Evolutionary conservation across 768 basidiomycete genomes (phyloP).

Genomic region (Trametes gibbosa): DNA sequence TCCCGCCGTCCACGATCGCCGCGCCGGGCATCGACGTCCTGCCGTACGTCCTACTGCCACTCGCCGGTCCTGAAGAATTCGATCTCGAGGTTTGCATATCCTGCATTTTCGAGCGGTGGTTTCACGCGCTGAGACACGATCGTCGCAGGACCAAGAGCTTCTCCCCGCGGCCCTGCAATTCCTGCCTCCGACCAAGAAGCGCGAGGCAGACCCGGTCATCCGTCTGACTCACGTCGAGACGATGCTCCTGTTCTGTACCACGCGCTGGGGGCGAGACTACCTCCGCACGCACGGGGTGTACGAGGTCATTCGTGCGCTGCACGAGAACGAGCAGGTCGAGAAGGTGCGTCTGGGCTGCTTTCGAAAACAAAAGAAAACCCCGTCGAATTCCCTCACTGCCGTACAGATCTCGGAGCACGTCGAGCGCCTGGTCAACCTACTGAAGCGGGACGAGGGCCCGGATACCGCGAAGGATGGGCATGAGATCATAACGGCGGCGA

Average conservation of each 20-base stretch:
- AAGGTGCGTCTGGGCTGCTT: constrained; percentile 46
- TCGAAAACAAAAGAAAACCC: no score
- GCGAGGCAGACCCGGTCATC: constrained; percentile 75
- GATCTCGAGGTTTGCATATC: constrained; percentile 69
- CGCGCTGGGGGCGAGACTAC: constrained; percentile 82
- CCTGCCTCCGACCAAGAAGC: constrained; percentile 76
- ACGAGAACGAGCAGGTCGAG: constrained; percentile 76
- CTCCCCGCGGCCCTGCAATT: constrained; percentile 85
- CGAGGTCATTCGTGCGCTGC: constrained; percentile 74
- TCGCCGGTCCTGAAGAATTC: constrained; percentile 94
- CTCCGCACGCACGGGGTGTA: constrained; percentile 82
- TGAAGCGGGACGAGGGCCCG: constrained; percentile 73
- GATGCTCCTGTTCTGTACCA: constrained; percentile 83
- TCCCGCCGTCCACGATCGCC: constrained; percentile 53
- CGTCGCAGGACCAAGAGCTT: constrained; percentile 76
- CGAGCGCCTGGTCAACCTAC: constrained; percentile 81
- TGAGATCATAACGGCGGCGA: constrained; percentile 21
- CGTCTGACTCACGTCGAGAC: constrained; percentile 88
- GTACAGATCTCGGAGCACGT: constrained; percentile 80
- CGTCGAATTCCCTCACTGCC: no score
- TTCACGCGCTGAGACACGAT: neutral
- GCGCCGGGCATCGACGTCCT: constrained; percentile 83
- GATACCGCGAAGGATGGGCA: constrained; percentile 39
- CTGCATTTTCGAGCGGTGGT: neutral
- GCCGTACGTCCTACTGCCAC: constrained; percentile 80